Conservation (phyloP, 2,329 filamentous ascomycete species). For the Pseudogymnoascus sp. region DNA sequence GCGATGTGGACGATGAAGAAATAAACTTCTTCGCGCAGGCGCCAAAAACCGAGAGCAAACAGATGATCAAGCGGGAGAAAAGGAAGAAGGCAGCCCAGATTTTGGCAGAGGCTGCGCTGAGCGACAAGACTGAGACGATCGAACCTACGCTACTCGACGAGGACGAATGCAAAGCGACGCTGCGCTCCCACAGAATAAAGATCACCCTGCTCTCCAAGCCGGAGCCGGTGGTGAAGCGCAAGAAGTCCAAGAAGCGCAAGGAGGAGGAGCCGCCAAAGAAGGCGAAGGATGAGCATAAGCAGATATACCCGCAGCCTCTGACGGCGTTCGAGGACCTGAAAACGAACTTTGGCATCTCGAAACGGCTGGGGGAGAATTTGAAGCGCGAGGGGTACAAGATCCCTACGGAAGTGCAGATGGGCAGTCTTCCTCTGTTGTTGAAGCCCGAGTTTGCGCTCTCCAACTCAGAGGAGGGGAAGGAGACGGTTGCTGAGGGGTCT, state of each 20-base stretch:
- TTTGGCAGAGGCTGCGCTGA: conserved; percentile 6
- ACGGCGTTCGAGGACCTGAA: conserved; percentile 66
- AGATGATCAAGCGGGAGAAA: conserved; percentile 17
- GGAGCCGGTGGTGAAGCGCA: conserved; percentile 36
- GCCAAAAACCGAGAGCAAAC: conserved; percentile 29
- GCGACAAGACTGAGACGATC: not conserved
- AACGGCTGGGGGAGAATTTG: conserved; percentile 68
- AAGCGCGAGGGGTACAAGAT: conserved; percentile 73
- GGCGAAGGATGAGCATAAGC: conserved; percentile 44
- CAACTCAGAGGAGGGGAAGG: conserved; percentile 28
- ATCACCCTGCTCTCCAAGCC: conserved; percentile 58
- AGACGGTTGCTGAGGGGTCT: conserved; percentile 16
- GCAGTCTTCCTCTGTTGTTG: conserved; percentile 70
- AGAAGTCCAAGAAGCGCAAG: conserved; percentile 49
- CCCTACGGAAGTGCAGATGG: conserved; percentile 92
- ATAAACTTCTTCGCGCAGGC: conserved; percentile 48
- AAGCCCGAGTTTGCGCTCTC: conserved; percentile 42
- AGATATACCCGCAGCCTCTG: conserved; percentile 71
- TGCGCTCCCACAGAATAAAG: conserved; percentile 77
- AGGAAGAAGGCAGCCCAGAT: conserved; percentile 11
- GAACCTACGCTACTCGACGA: conserved; percentile 42
- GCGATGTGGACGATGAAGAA: conserved; percentile 31
- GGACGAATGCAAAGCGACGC: conserved; percentile 62
- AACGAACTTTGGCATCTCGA: conserved; percentile 62
- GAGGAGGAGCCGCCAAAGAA: conserved; percentile 32